These are phyloP conservation scores for Curvularia verruculosa DNA, from an alignment of 2,329 filamentous ascomycete species.

Conservation along the genomic window DNA sequence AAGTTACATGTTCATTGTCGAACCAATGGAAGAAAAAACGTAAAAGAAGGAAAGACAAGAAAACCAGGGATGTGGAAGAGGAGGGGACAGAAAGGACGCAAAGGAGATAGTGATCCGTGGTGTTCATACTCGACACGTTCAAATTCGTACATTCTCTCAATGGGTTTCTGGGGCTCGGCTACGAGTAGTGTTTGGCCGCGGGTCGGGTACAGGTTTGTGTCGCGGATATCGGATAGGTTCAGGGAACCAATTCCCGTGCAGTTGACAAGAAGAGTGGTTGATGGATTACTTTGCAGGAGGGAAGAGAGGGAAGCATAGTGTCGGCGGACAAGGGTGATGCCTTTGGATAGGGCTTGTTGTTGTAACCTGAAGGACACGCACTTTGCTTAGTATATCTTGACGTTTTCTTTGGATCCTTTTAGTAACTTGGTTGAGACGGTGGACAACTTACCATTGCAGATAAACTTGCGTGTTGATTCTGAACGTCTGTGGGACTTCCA, in stretches of 20 bases:
- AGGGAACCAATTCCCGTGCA: constrained; percentile 80
- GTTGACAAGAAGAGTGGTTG: constrained; percentile 77
- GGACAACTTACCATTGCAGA: constrained; percentile 40
- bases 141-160: constrained; percentile 48
- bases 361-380: constrained; percentile 35
- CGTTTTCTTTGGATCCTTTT: not conserved
- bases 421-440: not conserved
- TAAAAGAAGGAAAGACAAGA: no score
- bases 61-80: not conserved
- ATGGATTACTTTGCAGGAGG: constrained; percentile 65
- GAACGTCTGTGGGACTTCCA: constrained; percentile 47
- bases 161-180: constrained; percentile 48
- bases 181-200: constrained; percentile 86
- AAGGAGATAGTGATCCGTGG: constrained; percentile 8
- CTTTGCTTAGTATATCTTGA: not conserved
- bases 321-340: constrained; percentile 61
- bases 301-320: constrained; percentile 69
- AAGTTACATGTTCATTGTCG: not conserved
- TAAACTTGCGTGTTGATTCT: constrained; percentile 49
- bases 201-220: constrained; percentile 71
- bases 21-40: no score
- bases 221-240: constrained; percentile 81
- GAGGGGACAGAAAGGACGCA: not conserved
- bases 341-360: constrained; percentile 73
- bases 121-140: constrained; percentile 6